phyloP scores from a whole-genome alignment of 495 filamentous ascomycete species.

The Thozetella sp. region DNA sequence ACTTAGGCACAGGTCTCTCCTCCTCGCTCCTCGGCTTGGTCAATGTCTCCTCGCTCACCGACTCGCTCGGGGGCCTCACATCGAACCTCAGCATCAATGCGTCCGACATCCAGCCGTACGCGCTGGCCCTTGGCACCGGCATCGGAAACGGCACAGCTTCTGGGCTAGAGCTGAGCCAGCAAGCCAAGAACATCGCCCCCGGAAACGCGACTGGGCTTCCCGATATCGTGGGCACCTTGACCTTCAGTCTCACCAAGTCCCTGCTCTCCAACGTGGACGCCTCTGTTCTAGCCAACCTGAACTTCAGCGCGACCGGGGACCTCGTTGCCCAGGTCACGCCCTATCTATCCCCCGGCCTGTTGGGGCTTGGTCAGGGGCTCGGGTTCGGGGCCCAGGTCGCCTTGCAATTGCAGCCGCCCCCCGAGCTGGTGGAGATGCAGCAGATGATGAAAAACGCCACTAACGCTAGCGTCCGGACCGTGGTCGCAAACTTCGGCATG shows the following conservation, averaged over 20 bases:
- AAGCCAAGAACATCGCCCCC: background rate
- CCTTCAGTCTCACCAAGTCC: constrained; percentile 1
- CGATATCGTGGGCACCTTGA: background rate
- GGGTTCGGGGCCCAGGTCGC: background rate
- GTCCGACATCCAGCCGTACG: background rate
- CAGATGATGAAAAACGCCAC: background rate
- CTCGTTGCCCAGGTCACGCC: background rate
- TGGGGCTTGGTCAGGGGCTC: background rate
- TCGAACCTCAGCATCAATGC: background rate
- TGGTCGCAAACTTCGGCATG: background rate
- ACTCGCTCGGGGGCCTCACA: no score
- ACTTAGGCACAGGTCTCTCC: background rate
- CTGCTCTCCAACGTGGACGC: background rate
- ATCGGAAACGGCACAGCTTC: background rate
- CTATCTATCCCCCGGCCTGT: background rate
- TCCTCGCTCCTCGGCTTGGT: background rate
- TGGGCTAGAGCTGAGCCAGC: background rate
- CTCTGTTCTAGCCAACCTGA: background rate
- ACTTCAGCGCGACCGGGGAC: background rate
- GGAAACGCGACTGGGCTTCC: background rate
- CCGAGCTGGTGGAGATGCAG: background rate
- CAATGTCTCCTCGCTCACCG: background rate
- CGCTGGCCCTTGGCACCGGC: background rate
- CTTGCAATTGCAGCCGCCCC: background rate
- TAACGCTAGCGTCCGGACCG: background rate